A percentile compares a stretch with the other conserved stretches of the same genome.
phyloP scores from a whole-genome alignment of 345 rosid species.

The Pistacia vera region DNA sequence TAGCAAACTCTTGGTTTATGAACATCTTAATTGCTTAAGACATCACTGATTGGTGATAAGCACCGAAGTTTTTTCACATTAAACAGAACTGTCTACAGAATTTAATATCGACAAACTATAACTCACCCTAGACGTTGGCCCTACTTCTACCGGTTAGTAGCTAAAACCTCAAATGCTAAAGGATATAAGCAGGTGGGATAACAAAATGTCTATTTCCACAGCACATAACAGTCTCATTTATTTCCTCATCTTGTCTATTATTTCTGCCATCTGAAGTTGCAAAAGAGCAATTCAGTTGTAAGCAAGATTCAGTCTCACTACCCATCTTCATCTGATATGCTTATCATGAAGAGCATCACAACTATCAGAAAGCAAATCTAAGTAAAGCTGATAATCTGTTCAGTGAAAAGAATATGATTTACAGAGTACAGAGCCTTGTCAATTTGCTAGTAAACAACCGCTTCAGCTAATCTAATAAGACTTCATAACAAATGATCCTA shows the following conservation, averaged over 20 bases:
- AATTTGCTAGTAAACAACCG: not conserved
- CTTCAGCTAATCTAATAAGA: not conserved
- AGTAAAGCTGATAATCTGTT: not conserved
- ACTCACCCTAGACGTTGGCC: not conserved
- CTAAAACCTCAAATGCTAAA: not conserved
- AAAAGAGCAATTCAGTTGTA: not conserved
- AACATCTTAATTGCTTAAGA: not conserved
- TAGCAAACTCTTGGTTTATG: not conserved
- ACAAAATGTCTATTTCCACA: not conserved
- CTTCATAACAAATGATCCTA: too few relatives aligned
- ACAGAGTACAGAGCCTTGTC: not conserved
- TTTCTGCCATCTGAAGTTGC: not conserved
- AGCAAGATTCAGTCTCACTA: not conserved
- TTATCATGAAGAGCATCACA: not conserved
- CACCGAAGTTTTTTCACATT: not conserved
- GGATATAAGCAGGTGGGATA: not conserved
- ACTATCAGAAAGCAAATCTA: not conserved
- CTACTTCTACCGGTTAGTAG: not conserved
- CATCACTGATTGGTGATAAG: not conserved
- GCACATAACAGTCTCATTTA: conserved; percentile 3
- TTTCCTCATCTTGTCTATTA: not conserved
- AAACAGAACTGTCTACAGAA: not conserved
- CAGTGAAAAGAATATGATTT: not conserved
- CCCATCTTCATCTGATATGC: not conserved
- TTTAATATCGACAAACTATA: not conserved